These are phyloP conservation scores for Sugiyamaella valdiviana DNA, from an alignment of 805 yeast genomes.

Conservation along the genomic window DNA sequence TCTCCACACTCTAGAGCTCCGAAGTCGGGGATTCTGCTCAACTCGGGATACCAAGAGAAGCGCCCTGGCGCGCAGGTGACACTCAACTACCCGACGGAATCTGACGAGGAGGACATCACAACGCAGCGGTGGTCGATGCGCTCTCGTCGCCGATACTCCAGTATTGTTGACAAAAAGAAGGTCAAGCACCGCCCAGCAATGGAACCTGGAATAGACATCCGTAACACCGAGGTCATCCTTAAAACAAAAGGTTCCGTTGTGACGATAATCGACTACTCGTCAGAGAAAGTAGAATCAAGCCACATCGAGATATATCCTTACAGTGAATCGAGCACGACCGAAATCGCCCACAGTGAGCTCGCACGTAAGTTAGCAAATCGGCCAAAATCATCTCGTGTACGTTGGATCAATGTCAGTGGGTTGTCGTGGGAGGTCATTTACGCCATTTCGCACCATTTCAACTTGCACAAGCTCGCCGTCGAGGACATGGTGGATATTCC, in stretches of 20 bases:
- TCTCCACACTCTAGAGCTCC: not conserved
- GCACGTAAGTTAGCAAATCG: constrained; percentile 29
- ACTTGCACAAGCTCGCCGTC: constrained; percentile 48
- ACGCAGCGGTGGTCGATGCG: not conserved
- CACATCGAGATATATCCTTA: constrained; percentile 36
- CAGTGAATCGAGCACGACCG: constrained; percentile 11
- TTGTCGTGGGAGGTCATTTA: constrained; percentile 56
- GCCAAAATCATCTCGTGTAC: constrained; percentile 45
- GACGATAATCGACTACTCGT: constrained; percentile 48
- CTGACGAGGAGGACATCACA: not conserved
- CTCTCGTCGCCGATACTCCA: constrained; percentile 11
- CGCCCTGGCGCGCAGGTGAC: no score
- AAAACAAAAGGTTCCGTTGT: constrained; percentile 48
- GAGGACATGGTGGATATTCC: constrained; percentile 62
- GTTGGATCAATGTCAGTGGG: constrained; percentile 57
- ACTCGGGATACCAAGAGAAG: no score
- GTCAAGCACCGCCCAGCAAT: constrained; percentile 37
- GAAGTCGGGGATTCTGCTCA: not conserved
- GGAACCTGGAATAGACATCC: constrained; percentile 56
- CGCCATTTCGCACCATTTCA: constrained; percentile 39
- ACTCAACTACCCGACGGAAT: not conserved
- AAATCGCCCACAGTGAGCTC: constrained; percentile 27
- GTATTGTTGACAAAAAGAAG: constrained; percentile 30
- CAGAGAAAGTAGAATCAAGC: constrained; percentile 39
- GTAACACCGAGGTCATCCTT: constrained; percentile 46